Evolutionary conservation across 306 rosid species (phyloP).

Genomic region (Corylus americana): DNA sequence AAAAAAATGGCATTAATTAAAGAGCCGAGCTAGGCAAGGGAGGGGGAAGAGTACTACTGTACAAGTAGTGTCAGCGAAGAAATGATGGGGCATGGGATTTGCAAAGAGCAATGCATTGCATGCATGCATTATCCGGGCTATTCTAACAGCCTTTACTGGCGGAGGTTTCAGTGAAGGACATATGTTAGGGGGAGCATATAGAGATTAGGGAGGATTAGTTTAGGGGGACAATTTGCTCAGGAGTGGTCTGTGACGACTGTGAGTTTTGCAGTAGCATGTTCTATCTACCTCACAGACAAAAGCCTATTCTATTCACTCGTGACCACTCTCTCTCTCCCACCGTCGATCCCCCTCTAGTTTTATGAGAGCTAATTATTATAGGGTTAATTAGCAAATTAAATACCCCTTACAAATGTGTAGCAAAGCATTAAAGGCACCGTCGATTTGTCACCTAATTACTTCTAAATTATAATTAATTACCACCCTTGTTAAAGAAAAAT

Average conservation of each 20-base stretch:
- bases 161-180: neutral
- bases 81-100: neutral
- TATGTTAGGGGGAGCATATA: neutral
- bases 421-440: no score
- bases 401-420: no score
- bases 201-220: neutral
- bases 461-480: no score
- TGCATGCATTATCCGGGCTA: neutral
- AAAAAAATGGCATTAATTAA: no score
- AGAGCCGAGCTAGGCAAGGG: no score
- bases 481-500: no score
- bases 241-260: constrained; percentile 17
- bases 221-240: constrained; percentile 18
- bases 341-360: no score
- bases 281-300: neutral
- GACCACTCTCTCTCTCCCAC: neutral
- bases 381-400: no score
- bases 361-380: no score
- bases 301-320: neutral
- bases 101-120: neutral
- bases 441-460: no score
- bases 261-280: constrained; percentile 15
- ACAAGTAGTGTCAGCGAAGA: neutral
- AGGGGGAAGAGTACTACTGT: neutral
- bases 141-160: neutral